phyloP scores from a whole-genome alignment of 352 stramenopile species.

The Pilasporangium apinafurcum region DNA sequence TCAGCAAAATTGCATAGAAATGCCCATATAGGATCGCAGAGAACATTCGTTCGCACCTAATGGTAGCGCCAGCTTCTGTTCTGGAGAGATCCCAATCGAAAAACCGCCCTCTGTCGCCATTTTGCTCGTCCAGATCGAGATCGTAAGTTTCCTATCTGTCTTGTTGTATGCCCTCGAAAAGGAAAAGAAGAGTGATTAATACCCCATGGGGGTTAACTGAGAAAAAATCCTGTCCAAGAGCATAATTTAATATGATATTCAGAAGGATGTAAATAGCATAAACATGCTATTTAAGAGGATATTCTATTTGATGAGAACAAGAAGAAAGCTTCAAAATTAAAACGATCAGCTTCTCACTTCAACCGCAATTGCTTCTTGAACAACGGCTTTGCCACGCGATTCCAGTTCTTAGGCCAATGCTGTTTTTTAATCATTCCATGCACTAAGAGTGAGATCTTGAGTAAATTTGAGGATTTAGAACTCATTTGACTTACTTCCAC shows the following conservation, averaged over 20 bases:
- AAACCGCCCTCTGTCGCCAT: slow-evolving; percentile 13
- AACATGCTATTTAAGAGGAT: too few relatives aligned
- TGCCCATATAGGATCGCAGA: background rate
- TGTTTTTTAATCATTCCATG: slow-evolving; percentile 3
- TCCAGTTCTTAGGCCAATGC: slow-evolving; percentile 82
- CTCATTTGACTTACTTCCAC: slow-evolving; percentile 39
- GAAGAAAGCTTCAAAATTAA: too few relatives aligned
- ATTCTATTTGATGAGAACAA: too few relatives aligned
- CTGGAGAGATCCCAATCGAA: slow-evolving; percentile 40
- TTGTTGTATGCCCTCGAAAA: background rate
- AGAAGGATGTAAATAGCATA: too few relatives aligned
- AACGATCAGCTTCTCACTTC: too few relatives aligned
- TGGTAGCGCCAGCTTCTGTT: slow-evolving; percentile 49
- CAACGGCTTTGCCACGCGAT: slow-evolving; percentile 42
- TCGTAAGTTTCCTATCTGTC: background rate
- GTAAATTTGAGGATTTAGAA: too few relatives aligned
- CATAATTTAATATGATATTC: too few relatives aligned
- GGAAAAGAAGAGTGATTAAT: slow-evolving; percentile 2
- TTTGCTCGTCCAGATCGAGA: slow-evolving; percentile 1
- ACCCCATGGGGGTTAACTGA: background rate
- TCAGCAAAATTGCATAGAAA: background rate
- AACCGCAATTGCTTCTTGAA: slow-evolving; percentile 50
- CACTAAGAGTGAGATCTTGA: background rate
- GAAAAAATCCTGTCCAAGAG: background rate
- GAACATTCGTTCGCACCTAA: slow-evolving; percentile 20